Conservation (phyloP, 2,329 filamentous ascomycete genomes). For the Sarocladium strictum region DNA sequence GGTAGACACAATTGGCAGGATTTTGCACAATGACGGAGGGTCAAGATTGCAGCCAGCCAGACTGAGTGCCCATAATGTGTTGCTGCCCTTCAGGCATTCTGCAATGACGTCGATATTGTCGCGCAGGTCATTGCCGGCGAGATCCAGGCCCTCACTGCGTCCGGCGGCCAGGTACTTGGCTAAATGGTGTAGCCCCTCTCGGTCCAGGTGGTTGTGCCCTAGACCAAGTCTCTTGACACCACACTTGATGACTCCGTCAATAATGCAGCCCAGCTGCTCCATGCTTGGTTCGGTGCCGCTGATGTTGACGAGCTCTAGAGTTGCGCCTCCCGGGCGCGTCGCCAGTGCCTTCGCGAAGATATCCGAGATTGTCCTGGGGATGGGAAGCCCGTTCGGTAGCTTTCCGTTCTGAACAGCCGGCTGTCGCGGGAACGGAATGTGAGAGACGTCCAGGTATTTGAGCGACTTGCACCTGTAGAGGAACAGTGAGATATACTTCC, state of each 20-base stretch:
- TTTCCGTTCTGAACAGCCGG: constrained; percentile 22
- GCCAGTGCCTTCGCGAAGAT: constrained; percentile 71
- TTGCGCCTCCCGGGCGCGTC: constrained; percentile 68
- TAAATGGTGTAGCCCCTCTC: constrained; percentile 69
- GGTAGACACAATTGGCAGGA: constrained; percentile 67
- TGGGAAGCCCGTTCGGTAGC: constrained; percentile 27
- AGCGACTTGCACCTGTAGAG: constrained; percentile 84
- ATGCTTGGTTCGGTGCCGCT: constrained; percentile 70
- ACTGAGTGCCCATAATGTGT: constrained; percentile 72
- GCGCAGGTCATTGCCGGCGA: constrained; percentile 74
- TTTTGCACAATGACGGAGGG: constrained; percentile 62
- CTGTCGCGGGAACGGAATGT: constrained; percentile 66
- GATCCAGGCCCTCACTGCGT: constrained; percentile 79
- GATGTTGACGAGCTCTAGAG: constrained; percentile 76
- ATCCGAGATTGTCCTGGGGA: constrained; percentile 37
- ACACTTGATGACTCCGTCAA: constrained; percentile 77
- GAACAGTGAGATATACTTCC: constrained; percentile 87
- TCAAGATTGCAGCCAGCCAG: constrained; percentile 79
- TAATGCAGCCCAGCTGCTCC: constrained; percentile 64
- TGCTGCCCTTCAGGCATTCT: constrained; percentile 43
- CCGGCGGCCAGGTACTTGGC: constrained; percentile 69
- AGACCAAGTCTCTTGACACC: constrained; percentile 75
- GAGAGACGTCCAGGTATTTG: constrained; percentile 79
- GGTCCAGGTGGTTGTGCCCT: constrained; percentile 73
- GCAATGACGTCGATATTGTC: constrained; percentile 50